Conservation (phyloP, 129 eudicot genomes). For the Chrysanthemum lavandulifolium region DNA sequence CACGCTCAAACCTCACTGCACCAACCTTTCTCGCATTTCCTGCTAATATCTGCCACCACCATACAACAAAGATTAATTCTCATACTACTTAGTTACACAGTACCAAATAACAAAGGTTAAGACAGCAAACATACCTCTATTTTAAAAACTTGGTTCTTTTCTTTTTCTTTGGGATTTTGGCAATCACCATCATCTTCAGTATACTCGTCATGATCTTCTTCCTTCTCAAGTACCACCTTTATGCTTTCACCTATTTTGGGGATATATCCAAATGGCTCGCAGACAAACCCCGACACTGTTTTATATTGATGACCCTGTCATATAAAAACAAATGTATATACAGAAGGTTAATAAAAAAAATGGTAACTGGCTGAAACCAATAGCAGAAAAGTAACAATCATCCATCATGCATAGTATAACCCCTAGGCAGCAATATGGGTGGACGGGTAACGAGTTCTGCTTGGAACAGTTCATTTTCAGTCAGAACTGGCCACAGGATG, state of each 20-base stretch:
- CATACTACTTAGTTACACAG: not conserved
- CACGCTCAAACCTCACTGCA: slow-evolving; percentile 77
- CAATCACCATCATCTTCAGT: slow-evolving; percentile 55
- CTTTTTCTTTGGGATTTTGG: slow-evolving; percentile 49
- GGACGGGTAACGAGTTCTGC: too few species aligned
- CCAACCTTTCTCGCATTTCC: slow-evolving; percentile 97
- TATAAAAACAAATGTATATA: not conserved
- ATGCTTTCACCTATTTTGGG: slow-evolving; percentile 91
- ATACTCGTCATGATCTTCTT: slow-evolving; percentile 68
- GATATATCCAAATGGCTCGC: slow-evolving; percentile 95
- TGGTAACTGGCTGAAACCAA: not conserved
- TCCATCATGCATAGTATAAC: not conserved
- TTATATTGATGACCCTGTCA: slow-evolving; percentile 91
- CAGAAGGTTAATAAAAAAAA: not conserved
- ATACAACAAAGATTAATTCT: slow-evolving; percentile 1
- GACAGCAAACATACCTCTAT: slow-evolving; percentile 53
- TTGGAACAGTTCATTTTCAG: too few species aligned
- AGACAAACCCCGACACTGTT: slow-evolving; percentile 94
- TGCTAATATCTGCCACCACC: slow-evolving; percentile 64
- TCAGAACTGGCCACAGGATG: too few species aligned
- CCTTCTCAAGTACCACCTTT: slow-evolving; percentile 73
- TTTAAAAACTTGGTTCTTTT: slow-evolving; percentile 66
- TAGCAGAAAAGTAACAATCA: slow-evolving; percentile 6
- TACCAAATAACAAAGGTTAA: not conserved
- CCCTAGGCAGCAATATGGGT: not conserved